Evolutionary conservation across 1,139 yeast genomes (phyloP).

Genomic region (Suhomyces terraborum): DNA sequence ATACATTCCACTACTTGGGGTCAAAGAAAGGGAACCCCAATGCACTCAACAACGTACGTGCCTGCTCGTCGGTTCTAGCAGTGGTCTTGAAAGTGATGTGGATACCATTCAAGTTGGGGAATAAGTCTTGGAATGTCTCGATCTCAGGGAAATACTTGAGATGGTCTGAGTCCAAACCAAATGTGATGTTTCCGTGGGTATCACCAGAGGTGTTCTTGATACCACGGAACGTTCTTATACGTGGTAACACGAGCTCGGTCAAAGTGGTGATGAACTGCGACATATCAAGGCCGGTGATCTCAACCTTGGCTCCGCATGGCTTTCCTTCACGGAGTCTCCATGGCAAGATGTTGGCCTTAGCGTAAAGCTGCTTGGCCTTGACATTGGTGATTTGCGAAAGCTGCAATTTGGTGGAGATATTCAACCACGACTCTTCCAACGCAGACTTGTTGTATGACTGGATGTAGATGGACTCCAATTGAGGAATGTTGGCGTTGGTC

Average conservation of each 20-base stretch:
- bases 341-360: slow-evolving; percentile 77
- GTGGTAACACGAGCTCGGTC: slow-evolving; percentile 89
- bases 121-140: slow-evolving; percentile 85
- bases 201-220: slow-evolving; percentile 80
- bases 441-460: slow-evolving; percentile 82
- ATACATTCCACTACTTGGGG: slow-evolving; percentile 14
- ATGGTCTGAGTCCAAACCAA: slow-evolving; percentile 80
- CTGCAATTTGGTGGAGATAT: slow-evolving; percentile 77
- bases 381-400: slow-evolving; percentile 91
- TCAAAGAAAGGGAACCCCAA: slow-evolving; percentile 74
- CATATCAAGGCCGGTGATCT: slow-evolving; percentile 79
- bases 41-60: slow-evolving; percentile 82
- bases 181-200: slow-evolving; percentile 77
- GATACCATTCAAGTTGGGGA: slow-evolving; percentile 86
- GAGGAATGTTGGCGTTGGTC: slow-evolving; percentile 69
- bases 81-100: slow-evolving; percentile 83
- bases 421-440: slow-evolving; percentile 68
- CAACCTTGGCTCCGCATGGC: slow-evolving; percentile 89
- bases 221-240: slow-evolving; percentile 86
- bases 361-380: slow-evolving; percentile 72
- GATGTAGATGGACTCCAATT: slow-evolving; percentile 61
- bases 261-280: slow-evolving; percentile 82
- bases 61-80: slow-evolving; percentile 90
- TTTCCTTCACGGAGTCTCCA: slow-evolving; percentile 90
- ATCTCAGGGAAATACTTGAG: slow-evolving; percentile 89